phyloP scores from a whole-genome alignment of 2,329 filamentous ascomycete genomes.

The Aspergillus ustus region DNA sequence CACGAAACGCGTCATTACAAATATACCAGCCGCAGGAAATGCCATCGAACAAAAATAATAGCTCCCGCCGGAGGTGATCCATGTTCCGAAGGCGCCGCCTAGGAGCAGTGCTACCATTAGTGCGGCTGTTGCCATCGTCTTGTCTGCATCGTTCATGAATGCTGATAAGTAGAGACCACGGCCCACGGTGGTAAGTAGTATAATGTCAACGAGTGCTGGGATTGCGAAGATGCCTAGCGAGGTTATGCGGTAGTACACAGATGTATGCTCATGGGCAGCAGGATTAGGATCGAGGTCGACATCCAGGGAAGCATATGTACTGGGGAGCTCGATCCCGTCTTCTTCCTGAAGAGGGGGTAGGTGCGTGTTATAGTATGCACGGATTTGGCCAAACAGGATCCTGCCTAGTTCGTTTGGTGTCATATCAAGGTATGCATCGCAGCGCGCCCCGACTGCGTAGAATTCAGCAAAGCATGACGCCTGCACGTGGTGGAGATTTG shows the following conservation, averaged over 20 bases:
- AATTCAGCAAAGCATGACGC: constrained; percentile 66
- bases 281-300: constrained; percentile 52
- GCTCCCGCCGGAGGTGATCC: constrained; percentile 64
- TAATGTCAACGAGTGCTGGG: constrained; percentile 64
- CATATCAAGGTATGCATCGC: constrained; percentile 65
- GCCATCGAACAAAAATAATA: constrained; percentile 64
- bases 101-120: constrained; percentile 63
- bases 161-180: constrained; percentile 65
- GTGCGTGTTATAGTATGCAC: constrained; percentile 49
- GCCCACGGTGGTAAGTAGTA: constrained; percentile 62
- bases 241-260: constrained; percentile 56
- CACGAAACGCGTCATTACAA: constrained; percentile 54
- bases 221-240: constrained; percentile 66
- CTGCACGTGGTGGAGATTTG: constrained; percentile 64
- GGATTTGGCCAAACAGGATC: constrained; percentile 43
- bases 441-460: constrained; percentile 65
- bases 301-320: constrained; percentile 55
- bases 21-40: constrained; percentile 59
- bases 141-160: constrained; percentile 52
- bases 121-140: constrained; percentile 59
- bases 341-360: constrained; percentile 11
- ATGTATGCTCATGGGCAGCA: constrained; percentile 45
- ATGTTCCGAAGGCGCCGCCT: constrained; percentile 64
- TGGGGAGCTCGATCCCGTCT: constrained; percentile 47
- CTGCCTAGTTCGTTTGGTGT: constrained; percentile 53